Conservation (phyloP, 495 filamentous ascomycete species). For the Thozetella sp. region DNA sequence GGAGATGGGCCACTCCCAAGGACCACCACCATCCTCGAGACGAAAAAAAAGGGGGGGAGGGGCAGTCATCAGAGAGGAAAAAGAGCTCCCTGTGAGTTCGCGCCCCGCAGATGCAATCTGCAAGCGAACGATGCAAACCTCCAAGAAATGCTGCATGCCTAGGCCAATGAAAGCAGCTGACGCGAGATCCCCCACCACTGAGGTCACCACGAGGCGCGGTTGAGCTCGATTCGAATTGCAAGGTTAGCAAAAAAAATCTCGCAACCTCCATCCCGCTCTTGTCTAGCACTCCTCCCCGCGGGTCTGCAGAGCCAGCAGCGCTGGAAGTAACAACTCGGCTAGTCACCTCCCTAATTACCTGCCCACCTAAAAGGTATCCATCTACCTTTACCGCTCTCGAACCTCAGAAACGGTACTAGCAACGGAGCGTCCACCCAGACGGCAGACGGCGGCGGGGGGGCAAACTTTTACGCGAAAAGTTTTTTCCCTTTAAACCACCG, state of each 20-base stretch:
- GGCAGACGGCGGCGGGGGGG: too few species aligned
- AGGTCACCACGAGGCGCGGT: neutral
- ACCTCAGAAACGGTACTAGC: neutral
- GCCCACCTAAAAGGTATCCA: too few species aligned
- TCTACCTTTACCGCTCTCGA: too few species aligned
- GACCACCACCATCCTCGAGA: too few species aligned
- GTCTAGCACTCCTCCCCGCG: conserved; percentile 7
- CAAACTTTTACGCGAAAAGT: conserved; percentile 1
- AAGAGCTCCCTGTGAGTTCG: too few species aligned
- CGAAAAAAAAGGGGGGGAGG: too few species aligned
- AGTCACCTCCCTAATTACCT: too few species aligned
- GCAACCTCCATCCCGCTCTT: conserved; percentile 3
- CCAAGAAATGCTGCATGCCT: neutral
- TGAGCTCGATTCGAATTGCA: neutral
- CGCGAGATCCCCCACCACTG: neutral
- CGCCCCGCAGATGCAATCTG: conserved; percentile 3
- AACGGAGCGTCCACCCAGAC: neutral
- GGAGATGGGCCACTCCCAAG: too few species aligned
- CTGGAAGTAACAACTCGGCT: too few species aligned
- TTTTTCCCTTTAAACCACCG: neutral
- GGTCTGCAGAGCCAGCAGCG: too few species aligned
- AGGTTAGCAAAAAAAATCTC: conserved; percentile 2
- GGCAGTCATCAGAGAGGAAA: too few species aligned
- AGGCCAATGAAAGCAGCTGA: neutral
- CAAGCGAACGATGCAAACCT: conserved; percentile 2